Evolutionary conservation across 2,329 filamentous ascomycete genomes (phyloP), one percentile per base, ranked within the genome.

Genomic region (Colletotrichum tropicale): DNA sequence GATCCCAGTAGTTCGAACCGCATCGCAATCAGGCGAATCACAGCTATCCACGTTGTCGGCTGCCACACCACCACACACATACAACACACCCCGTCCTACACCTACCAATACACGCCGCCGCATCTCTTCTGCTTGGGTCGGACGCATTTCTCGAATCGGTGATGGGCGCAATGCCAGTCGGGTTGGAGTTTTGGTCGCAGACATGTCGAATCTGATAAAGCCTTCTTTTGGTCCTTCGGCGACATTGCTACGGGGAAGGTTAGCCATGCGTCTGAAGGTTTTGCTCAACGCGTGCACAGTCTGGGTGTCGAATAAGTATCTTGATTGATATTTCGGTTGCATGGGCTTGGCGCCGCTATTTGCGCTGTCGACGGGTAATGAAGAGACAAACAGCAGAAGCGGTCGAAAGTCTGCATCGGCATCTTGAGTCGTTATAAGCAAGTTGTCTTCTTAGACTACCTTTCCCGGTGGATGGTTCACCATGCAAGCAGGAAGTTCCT

Each of bases 31-130:
- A 70, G 55, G 66, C 77, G 77, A 78, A 78, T 78, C 77, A 78
- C 34, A 72, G 71, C 68, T 60, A 78, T 72, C 77, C 77, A 78
- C 77, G 77, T 78, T 70, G 73, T 69, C 60, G 72, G 48, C 76
- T 30, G 61, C 71, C 75, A 77, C 76, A 74, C 76, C 74, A 77
- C 66, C 69, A 48, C 43, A 48, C 15, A 48, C 16, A 32, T 24
- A 56, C 58, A 61, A 66, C 55, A 56, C 69, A 72, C 18, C 70
- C 30, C 32, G 16, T 32, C 43, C 69, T 58, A 72, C 69, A 55
- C 24, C 73, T 62, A 58, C 69, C 34, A 67, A 38, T 38, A 61
- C 48, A 58, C 48, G 58, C 71, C 67, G 66, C 71, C 36, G 34
- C 26, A 24, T 28, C 30, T 56, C n/a, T 34, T 26, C 43, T 60